Base-by-base conservation (phyloP, 2,329 filamentous ascomycete species). In the Aspergillus fijiensis region DNA sequence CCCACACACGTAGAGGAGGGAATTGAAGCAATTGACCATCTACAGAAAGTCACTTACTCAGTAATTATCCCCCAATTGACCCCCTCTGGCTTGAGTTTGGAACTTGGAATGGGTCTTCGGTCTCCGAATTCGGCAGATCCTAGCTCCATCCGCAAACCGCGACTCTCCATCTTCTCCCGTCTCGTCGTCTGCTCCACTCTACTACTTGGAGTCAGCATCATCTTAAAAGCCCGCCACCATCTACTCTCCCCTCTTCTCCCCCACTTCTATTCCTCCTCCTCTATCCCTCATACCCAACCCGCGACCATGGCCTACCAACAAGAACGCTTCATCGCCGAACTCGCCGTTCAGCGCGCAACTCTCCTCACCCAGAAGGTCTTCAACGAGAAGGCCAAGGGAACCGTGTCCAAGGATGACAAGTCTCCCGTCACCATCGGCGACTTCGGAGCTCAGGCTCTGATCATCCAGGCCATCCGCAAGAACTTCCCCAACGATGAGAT, bases 401-500 rank as follows among this genome's bases (percentile, higher is more conserved):
- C 95, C 50, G 84, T 96, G 55, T 90, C 89, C 75, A 99, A 99
- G 81, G 89, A 91, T 77, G 95, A 99, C 83, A 92, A 91, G 74
- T 96, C 93, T 10, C 95, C 95, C 66, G 95, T 99, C 70, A 99
- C 95, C 19, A 95, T 98, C 70, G 95, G 94, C 75, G 95, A 99
- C 80, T 98, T 96, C 76, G 95, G 95, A 72, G 96, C 95, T 42
- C 95, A 99, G 81, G 93, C 95, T 33, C 86, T 99, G 66, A 96
- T 99, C 78, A 96, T 98, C 72, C 85, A 88, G 59, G 94, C 94
- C 29, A 88, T 99, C 67, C 88, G 89, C 77, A 86, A 91, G 78
- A 91, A 90, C 78, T 99, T 99, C 81, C 95, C 95, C 19, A 74
- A 87, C 39, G 95, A 99, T 73, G 89, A 91, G 76, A 90, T 99